Evolutionary conservation across 495 filamentous ascomycete genomes (phyloP), one percentile per base, ranked within the genome.

Genomic region (Xylaria intraflava): DNA sequence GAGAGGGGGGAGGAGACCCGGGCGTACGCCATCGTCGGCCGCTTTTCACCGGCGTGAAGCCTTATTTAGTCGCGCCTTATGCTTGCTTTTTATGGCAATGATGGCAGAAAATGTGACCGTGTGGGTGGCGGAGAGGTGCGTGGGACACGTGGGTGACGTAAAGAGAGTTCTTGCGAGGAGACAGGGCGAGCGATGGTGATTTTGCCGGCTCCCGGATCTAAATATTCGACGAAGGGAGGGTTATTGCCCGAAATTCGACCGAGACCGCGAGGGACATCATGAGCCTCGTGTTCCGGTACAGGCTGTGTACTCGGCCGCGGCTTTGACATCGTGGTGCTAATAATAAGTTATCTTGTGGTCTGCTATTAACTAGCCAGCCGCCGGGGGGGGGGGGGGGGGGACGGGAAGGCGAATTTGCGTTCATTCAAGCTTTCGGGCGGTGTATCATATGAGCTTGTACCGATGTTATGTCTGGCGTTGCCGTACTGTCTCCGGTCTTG

Each of bases 311-410:
- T 76, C 88, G 3, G 84, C 87, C 9, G 82, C 85, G 1, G 73
- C 42, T 89, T 90, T 57, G 77, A 78, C 17, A 78, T 79, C 17
- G 83, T 91, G 43, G 83, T 84, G 2, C 75, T 90, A 38, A n/a
- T n/a, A n/a, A n/a, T n/a, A n/a, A n/a, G 83, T 87, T 29, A 77
- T 92, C 33, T 81, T 86, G 7, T 90, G 87, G 88, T 82, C 78
- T 47, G 65, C 87, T 46, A 89, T 88, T 55, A 90, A 90, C 61
- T 80, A 87, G 63, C 74, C 78, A n/a, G n/a, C n/a, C n/a, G n/a
- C n/a, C n/a, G n/a, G n/a, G n/a, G n/a, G n/a, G n/a, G 47, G 81
- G 74, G 0, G 80, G 83, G 57, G 78, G 73, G 2, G 71, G 78
- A 11, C 74, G 81, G 30, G 85, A 88, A n/a, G 78, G 75, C n/a